phyloP scores from a whole-genome alignment of 2,329 filamentous ascomycete genomes.

The Beauveria asiatica region DNA sequence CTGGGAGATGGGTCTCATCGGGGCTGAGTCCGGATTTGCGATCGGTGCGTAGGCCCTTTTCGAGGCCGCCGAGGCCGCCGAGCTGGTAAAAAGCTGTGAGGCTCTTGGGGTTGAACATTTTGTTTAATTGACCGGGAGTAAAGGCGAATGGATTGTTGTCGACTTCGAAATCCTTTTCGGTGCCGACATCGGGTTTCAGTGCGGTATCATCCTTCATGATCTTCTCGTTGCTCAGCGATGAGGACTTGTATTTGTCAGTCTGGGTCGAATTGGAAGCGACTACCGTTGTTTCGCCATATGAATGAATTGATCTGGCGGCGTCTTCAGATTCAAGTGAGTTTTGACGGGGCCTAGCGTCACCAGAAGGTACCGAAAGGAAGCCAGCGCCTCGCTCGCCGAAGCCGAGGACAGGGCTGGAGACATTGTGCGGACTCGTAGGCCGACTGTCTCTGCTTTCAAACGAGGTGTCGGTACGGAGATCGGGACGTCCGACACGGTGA shows the following conservation, averaged over 20 bases:
- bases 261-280: constrained; percentile 36
- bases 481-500: constrained; percentile 22
- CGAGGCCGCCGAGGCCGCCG: constrained; percentile 69
- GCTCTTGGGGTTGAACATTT: constrained; percentile 85
- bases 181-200: constrained; percentile 65
- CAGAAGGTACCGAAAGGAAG: constrained; percentile 59
- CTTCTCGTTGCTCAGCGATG: constrained; percentile 38
- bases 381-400: constrained; percentile 38
- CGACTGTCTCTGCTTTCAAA: constrained; percentile 59
- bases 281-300: constrained; percentile 56
- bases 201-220: constrained; percentile 60
- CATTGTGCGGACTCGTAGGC: constrained; percentile 64
- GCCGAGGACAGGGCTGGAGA: constrained; percentile 48
- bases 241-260: constrained; percentile 30
- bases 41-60: constrained; percentile 69
- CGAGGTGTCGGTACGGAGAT: constrained; percentile 47
- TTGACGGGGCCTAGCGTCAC: constrained; percentile 48
- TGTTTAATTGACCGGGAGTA: constrained; percentile 72
- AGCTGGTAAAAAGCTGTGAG: constrained; percentile 72
- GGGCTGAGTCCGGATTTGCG: constrained; percentile 63
- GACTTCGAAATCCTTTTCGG: constrained; percentile 66
- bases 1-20: constrained; percentile 62
- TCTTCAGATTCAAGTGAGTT: constrained; percentile 64
- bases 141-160: constrained; percentile 80
- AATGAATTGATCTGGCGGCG: constrained; percentile 47